Evolutionary conservation across 768 basidiomycete genomes (phyloP).

Genomic region (Albatrellus ellisii): DNA sequence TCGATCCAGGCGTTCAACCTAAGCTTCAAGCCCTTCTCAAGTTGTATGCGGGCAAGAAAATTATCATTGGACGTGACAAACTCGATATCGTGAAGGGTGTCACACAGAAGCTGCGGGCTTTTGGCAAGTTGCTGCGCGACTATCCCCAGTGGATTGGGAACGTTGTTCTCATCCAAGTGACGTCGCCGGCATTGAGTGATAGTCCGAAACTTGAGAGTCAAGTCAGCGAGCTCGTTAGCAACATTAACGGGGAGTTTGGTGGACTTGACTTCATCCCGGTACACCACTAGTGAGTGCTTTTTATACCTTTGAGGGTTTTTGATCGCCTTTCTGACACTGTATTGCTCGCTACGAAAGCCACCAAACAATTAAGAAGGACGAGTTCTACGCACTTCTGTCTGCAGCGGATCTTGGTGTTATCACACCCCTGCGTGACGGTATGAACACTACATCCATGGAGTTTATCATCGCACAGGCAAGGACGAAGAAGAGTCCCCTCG

Average conservation of each 20-base stretch:
- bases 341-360: constrained; percentile 40
- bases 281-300: constrained; percentile 81
- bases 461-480: constrained; percentile 89
- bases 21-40: constrained; percentile 75
- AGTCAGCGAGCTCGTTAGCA: constrained; percentile 86
- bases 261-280: constrained; percentile 92
- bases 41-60: constrained; percentile 94
- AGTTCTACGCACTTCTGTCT: constrained; percentile 89
- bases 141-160: constrained; percentile 96
- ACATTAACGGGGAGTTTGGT: constrained; percentile 94
- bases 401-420: constrained; percentile 93
- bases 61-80: constrained; percentile 95
- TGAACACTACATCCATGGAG: constrained; percentile 99
- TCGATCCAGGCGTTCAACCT: constrained; percentile 74
- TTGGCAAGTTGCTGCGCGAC: constrained; percentile 84
- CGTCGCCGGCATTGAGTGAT: constrained; percentile 84
- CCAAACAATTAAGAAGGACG: constrained; percentile 93
- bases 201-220: constrained; percentile 88
- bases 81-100: constrained; percentile 98
- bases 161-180: constrained; percentile 83
- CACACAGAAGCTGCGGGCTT: constrained; percentile 93
- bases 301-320: background rate
- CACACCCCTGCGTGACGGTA: constrained; percentile 91
- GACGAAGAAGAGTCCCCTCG: constrained; percentile 74
- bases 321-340: background rate